Percentiles rank a stretch among this genome's conserved stretches.
Conservation (phyloP, 129 eudicot genomes). For the Artemisia argyi region DNA sequence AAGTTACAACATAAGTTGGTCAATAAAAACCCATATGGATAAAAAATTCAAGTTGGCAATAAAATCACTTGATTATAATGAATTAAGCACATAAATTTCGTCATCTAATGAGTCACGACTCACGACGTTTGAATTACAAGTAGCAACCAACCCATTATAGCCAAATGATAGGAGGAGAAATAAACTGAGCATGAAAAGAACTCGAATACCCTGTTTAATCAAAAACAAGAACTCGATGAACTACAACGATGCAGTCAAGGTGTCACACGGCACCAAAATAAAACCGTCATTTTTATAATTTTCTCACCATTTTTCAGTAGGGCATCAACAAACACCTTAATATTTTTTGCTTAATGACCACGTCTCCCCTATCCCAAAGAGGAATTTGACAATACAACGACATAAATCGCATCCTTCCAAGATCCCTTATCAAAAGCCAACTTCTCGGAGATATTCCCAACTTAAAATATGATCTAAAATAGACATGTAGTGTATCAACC, state of each 20-base stretch:
- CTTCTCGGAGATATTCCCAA: constrained; percentile 1
- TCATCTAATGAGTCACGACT: background rate
- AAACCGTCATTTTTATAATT: background rate
- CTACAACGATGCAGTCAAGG: background rate
- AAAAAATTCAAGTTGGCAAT: background rate
- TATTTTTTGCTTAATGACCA: background rate
- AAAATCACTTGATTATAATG: background rate
- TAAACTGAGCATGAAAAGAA: no score
- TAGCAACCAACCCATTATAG: constrained; percentile 1
- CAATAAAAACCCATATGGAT: constrained; percentile 7
- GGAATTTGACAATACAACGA: background rate
- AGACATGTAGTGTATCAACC: constrained; percentile 1
- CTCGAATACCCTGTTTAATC: no score
- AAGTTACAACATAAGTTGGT: background rate
- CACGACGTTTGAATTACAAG: background rate
- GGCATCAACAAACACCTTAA: background rate
- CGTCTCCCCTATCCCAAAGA: background rate
- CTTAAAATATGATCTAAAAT: constrained; percentile 4
- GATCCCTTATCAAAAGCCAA: constrained; percentile 12
- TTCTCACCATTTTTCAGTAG: background rate
- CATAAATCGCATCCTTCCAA: background rate
- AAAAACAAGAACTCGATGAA: no score
- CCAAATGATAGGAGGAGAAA: background rate
- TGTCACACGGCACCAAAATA: background rate
- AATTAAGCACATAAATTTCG: background rate